Evolutionary conservation across 768 basidiomycete species (phyloP).

Genomic region (Trametes cinnabarina): DNA sequence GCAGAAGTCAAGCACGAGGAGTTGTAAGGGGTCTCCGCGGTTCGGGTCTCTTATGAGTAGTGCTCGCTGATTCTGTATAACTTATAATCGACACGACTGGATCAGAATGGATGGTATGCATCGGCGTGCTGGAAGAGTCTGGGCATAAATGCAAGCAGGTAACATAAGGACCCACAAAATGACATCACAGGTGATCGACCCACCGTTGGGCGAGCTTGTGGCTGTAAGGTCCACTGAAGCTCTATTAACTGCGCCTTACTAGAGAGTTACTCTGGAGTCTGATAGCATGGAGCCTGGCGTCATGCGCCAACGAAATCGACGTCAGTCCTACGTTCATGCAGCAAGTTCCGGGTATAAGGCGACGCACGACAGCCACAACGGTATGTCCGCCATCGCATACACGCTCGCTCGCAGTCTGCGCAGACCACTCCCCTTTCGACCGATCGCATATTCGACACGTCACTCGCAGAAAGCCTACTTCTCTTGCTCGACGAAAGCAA

Average conservation of each 20-base stretch:
- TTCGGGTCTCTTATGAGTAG: background rate
- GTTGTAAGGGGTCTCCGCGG: background rate
- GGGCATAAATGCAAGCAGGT: no score
- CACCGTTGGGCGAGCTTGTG: no score
- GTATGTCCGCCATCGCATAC: background rate
- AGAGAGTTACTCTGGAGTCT: no score
- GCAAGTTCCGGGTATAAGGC: background rate
- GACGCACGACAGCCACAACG: background rate
- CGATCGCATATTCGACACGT: background rate
- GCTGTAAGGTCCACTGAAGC: no score
- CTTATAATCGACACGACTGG: background rate
- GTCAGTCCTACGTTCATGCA: background rate
- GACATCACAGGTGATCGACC: constrained; percentile 4
- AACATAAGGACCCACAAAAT: constrained; percentile 5
- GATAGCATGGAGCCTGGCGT: background rate
- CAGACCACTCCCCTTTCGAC: background rate
- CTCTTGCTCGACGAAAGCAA: background rate
- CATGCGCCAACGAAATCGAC: constrained; percentile 2
- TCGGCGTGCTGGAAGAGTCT: background rate
- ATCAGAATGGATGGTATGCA: background rate
- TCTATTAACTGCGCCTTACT: no score
- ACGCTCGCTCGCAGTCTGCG: background rate
- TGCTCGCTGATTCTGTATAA: background rate
- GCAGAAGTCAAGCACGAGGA: constrained; percentile 25
- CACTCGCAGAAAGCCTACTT: background rate